These are phyloP conservation scores for Claviceps quebecensis DNA, from an alignment of 2,329 filamentous ascomycete species.

Conservation along the genomic window DNA sequence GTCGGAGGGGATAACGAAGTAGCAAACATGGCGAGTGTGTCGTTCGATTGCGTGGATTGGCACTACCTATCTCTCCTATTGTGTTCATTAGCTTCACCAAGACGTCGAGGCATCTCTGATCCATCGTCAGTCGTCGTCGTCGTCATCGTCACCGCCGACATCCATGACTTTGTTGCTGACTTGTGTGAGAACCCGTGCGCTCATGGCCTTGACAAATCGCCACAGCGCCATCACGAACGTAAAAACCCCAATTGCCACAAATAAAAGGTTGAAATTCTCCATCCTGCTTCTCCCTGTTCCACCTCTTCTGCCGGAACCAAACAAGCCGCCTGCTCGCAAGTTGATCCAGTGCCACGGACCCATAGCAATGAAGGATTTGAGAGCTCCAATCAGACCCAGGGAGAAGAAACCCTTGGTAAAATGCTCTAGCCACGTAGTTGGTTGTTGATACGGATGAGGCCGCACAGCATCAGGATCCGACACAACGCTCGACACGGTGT, in stretches of 20 bases:
- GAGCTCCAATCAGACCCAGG: constrained; percentile 70
- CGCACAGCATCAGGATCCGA: constrained; percentile 25
- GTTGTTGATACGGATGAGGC: constrained; percentile 30
- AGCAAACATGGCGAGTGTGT: not conserved
- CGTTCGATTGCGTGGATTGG: not conserved
- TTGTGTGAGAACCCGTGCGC: constrained; percentile 56
- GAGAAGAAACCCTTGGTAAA: constrained; percentile 85
- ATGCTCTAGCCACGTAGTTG: constrained; percentile 61
- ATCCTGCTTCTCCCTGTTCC: constrained; percentile 63
- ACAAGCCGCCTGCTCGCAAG: constrained; percentile 46
- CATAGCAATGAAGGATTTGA: constrained; percentile 64
- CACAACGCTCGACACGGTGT: constrained; percentile 32
- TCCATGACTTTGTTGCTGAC: constrained; percentile 73
- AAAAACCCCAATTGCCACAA: constrained; percentile 65
- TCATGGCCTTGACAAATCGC: constrained; percentile 65
- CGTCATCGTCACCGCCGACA: constrained; percentile 48
- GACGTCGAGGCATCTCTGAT: constrained; percentile 10
- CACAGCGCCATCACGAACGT: constrained; percentile 77
- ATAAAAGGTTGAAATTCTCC: constrained; percentile 63
- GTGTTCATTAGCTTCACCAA: not conserved
- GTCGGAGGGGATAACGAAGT: not conserved
- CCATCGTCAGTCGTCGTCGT: constrained; percentile 26
- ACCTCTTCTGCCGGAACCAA: constrained; percentile 37
- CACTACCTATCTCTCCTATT: constrained; percentile 2
- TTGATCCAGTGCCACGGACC: constrained; percentile 68